Base-by-base conservation (phyloP, 345 rosid genomes). In the Triadica sebifera region DNA sequence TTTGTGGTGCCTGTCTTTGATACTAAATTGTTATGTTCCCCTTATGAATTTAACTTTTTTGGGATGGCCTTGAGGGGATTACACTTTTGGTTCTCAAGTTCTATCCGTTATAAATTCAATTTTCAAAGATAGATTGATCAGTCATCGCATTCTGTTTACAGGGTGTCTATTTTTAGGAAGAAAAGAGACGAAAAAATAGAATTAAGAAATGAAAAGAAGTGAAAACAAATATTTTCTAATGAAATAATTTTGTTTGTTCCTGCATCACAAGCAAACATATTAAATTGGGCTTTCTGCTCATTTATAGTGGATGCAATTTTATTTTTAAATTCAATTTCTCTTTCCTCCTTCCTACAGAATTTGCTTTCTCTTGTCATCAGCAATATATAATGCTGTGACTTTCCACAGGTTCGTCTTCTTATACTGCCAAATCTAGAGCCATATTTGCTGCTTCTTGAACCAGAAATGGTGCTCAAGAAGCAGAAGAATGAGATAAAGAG, bases 351-450 rank as follows among this genome's bases (percentile, higher is more conserved):
- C 37, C 37, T n/a, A 17, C 39, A 25, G 37, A 19, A 2, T 24
- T 7, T 45, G 51, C 13, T 15, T n/a, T 38, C 41, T 62, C 53
- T 60, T 64, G 34, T 71, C 71, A 69, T 60, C 45, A 73, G 71
- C 51, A 41, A 68, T 76, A 39, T 78, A 51, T 56, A 19, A 47
- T 57, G 72, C 46, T 52, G 59, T 69, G 62, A 71, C 68, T 73
- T 70, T 84, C 55, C 74, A 20, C 79, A 93, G 98, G 95, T 93
- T 71, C 89, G 90, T 71, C 85, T 90, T 76, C 86, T 89, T 53
- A 86, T 93, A 69, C 84, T 93, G 59, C 97, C 97, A 65, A 93
- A 91, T 78, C 80, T 93, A 24, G 93, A 88, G 84, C 87, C 83
- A 25, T 90, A 90, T 84, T 73, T 93, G 84, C 85, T 82, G 72